Percentiles rank a stretch among this genome's conserved stretches.
Conservation (phyloP, 2,329 filamentous ascomycete species). For the Exophiala sideris region DNA sequence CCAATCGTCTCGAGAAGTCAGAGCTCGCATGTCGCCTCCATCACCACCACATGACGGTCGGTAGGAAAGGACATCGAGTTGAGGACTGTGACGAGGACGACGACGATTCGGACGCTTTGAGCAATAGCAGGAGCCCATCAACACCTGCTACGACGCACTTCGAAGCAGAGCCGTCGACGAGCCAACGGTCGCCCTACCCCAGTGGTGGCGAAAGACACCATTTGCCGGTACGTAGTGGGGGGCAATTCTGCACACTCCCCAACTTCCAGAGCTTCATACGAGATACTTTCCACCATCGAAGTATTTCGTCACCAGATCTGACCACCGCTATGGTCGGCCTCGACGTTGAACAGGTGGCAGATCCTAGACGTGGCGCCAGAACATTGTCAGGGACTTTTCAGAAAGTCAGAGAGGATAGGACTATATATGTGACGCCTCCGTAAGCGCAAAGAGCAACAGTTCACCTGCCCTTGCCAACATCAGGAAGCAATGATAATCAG, state of each 20-base stretch:
- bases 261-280: slow-evolving; percentile 21
- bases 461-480: no score
- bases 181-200: background rate
- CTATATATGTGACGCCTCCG: no score
- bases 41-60: slow-evolving; percentile 78
- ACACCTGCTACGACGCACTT: slow-evolving; percentile 5
- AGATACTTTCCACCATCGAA: slow-evolving; percentile 18
- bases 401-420: no score
- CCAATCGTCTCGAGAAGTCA: slow-evolving; percentile 79
- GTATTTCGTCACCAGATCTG: slow-evolving; percentile 13
- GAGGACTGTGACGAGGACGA: slow-evolving; percentile 20
- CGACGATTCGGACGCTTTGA: slow-evolving; percentile 8
- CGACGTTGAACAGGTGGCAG: no score
- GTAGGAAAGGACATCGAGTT: slow-evolving; percentile 17
- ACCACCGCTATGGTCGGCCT: background rate
- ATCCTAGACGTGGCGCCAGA: no score
- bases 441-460: no score
- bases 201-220: background rate
- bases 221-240: background rate
- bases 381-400: no score
- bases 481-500: no score
- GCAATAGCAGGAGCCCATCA: slow-evolving; percentile 1
- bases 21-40: slow-evolving; percentile 83
- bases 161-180: background rate
- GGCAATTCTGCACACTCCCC: slow-evolving; percentile 8